phyloP scores from a whole-genome alignment of 257 asterid species.

The Henckelia pumila region DNA sequence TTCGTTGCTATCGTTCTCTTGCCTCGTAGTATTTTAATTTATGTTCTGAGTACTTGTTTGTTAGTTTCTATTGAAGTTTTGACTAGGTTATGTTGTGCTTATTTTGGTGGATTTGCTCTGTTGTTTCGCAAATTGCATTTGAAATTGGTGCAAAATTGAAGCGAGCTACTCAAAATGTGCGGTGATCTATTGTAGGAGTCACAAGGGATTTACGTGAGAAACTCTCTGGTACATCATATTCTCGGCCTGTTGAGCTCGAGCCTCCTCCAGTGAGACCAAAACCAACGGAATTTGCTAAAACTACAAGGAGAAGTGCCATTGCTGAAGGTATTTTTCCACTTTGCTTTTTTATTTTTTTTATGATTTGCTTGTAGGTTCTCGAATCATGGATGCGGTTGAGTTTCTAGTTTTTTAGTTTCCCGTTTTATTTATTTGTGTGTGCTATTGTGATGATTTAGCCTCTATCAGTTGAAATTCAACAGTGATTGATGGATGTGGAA shows the following conservation, averaged over 20 bases:
- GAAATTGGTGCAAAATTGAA: too few species aligned
- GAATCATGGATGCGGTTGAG: background rate
- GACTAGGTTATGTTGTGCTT: too few species aligned
- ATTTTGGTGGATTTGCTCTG: too few species aligned
- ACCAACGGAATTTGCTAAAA: slow-evolving; percentile 59
- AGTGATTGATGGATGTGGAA: background rate
- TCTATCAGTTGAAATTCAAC: too few species aligned
- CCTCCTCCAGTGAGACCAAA: slow-evolving; percentile 44
- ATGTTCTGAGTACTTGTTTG: too few species aligned
- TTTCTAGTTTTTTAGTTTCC: background rate
- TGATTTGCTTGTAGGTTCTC: background rate
- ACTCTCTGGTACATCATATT: slow-evolving; percentile 68
- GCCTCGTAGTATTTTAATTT: too few species aligned
- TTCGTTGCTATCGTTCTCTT: too few species aligned
- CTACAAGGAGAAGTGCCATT: slow-evolving; percentile 56
- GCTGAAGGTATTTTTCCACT: slow-evolving; percentile 36
- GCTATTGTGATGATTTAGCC: background rate
- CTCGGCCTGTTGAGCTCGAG: slow-evolving; percentile 50
- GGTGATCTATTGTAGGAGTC: slow-evolving; percentile 64
- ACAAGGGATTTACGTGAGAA: slow-evolving; percentile 88
- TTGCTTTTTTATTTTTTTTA: too few species aligned
- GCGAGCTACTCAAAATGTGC: slow-evolving; percentile 49
- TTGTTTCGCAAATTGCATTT: too few species aligned
- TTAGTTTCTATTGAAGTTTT: too few species aligned
- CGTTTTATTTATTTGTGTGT: background rate